Base-by-base conservation (phyloP, 2,329 filamentous ascomycete genomes). In the Epichloe festucae region DNA sequence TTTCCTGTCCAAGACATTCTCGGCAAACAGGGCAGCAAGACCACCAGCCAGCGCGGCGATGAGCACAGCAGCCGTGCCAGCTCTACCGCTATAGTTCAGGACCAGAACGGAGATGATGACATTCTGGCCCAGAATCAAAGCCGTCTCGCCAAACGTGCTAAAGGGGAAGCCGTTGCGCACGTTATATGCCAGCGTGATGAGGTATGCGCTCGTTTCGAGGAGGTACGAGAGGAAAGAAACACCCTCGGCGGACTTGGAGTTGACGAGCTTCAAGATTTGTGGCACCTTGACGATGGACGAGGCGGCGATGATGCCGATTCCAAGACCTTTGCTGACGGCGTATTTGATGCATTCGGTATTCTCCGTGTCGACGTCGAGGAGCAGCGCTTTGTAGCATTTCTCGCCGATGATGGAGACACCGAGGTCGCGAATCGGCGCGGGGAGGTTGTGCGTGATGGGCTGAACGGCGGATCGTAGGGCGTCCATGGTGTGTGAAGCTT, bases 91-190 rank as follows among this genome's bases (percentile, higher is more conserved):
- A 67, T 89, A 97, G 65, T 86, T 84, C 66, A 98, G 73, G 42
- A 98, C 89, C 60, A 97, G 70, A 48, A 89, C 80, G 5, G 85
- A 84, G 65, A 98, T 95, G 54, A 89, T 79, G 43, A 97, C 80
- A 69, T 98, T 95, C 73, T 98, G 93, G 53, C 84, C 82, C 48
- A 93, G 78, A 60, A 98, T 96, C 63, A 97, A 75, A 39, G 87
- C 89, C 31, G 89, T 91, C 78, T 98, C 93, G 67, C 93, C 93
- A 67, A 87, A 98, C 11, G 93, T 98, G 76, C 85, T 94, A 71
- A 98, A 96, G 3, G 93, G 60, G 60, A 95, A 96, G 23, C 82
- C 84, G 63, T 89, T 88, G 65, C 93, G 88, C 58, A 87, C 76
- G 67, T 95, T 95, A 75, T 98, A 98, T 49, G 88, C 87, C 58